These are phyloP conservation scores for Halophytophthora batemanensis DNA, from an alignment of 352 stramenopile genomes.

Conservation along the genomic window DNA sequence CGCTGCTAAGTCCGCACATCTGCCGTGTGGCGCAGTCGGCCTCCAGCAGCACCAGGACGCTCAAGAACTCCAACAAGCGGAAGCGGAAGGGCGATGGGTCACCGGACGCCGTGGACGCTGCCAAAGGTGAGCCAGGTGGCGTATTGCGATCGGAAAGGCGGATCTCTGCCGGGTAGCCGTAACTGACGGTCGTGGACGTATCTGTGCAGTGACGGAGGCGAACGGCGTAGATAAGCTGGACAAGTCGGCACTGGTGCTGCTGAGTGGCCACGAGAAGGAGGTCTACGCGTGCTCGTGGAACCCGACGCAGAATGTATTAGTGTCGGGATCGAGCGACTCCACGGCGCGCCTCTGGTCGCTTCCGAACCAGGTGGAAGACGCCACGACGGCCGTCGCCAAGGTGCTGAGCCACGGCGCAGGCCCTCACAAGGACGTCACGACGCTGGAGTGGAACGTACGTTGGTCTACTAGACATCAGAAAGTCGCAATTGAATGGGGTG, in stretches of 20 bases:
- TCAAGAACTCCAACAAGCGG: constrained; percentile 75
- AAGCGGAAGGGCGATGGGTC: constrained; percentile 79
- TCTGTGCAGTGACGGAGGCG: constrained; percentile 31
- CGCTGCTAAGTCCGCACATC: constrained; percentile 90
- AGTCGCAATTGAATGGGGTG: background rate
- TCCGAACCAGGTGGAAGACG: constrained; percentile 59
- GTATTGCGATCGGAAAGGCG: background rate
- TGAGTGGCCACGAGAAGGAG: constrained; percentile 85
- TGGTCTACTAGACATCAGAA: background rate
- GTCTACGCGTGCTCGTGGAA: constrained; percentile 99
- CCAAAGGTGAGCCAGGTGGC: constrained; percentile 46
- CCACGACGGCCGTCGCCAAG: constrained; percentile 35
- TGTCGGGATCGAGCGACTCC: constrained; percentile 95
- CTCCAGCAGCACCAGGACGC: constrained; percentile 58
- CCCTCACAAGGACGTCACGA: constrained; percentile 97
- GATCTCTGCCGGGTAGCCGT: background rate
- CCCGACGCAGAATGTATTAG: constrained; percentile 92
- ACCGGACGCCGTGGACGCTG: constrained; percentile 55
- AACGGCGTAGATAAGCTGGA: constrained; percentile 68
- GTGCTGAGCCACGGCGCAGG: constrained; percentile 82
- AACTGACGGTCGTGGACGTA: background rate
- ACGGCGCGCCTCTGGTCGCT: constrained; percentile 94
- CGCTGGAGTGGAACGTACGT: constrained; percentile 95
- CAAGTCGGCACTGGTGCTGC: constrained; percentile 58
- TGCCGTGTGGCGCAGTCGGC: constrained; percentile 82